Conservation (phyloP, 2,329 filamentous ascomycete species). For the Penicillium nordicum region DNA sequence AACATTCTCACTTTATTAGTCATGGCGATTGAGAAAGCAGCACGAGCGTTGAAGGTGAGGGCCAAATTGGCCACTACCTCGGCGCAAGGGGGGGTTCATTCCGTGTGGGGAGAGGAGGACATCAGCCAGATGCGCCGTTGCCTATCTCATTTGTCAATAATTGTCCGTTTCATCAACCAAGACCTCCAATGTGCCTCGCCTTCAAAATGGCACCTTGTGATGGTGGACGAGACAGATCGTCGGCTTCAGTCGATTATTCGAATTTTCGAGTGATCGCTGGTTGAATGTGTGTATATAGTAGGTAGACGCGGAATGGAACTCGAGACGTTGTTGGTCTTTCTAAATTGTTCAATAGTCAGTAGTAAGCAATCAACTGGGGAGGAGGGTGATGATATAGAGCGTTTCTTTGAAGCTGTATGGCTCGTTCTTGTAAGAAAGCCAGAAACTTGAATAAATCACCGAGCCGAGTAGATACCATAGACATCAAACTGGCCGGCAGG, state of each 20-base stretch:
- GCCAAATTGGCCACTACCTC: conserved; percentile 13
- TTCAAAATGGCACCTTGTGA: conserved; percentile 23
- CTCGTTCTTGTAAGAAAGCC: neutral
- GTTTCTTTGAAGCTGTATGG: neutral
- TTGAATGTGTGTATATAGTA: neutral
- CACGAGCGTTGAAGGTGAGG: conserved; percentile 25
- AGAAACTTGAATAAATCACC: neutral
- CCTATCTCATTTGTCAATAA: conserved; percentile 28
- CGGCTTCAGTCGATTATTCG: conserved; percentile 30
- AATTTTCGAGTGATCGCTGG: conserved; percentile 26
- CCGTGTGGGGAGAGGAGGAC: conserved; percentile 8
- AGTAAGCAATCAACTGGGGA: neutral
- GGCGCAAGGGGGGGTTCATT: conserved; percentile 21
- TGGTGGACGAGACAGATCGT: conserved; percentile 34
- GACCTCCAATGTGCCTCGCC: neutral
- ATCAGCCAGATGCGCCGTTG: conserved; percentile 24
- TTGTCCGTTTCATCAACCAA: conserved; percentile 27
- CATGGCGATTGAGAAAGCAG: conserved; percentile 30
- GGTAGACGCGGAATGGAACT: neutral
- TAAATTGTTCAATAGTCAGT: neutral
- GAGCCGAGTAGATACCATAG: neutral
- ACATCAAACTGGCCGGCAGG: neutral
- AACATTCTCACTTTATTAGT: conserved; percentile 32
- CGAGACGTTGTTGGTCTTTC: neutral
- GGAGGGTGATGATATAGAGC: neutral